phyloP scores from a whole-genome alignment of 192 early-diverging fungal species.

The Coemansia sp. region DNA sequence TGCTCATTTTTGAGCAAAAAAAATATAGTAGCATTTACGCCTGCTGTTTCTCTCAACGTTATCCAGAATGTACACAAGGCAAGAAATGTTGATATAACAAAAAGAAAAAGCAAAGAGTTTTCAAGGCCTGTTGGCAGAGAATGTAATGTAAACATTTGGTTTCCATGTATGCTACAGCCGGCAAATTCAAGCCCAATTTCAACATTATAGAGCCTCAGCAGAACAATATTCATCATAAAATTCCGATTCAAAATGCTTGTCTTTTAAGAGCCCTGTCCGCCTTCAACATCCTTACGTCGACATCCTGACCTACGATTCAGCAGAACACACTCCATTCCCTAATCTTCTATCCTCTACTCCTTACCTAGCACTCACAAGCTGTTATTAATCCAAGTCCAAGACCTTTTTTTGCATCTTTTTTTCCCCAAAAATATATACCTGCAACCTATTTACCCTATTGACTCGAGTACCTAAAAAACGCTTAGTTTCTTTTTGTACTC shows the following conservation, averaged over 20 bases:
- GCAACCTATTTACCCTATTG: background rate
- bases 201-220: background rate
- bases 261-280: slow-evolving; percentile 9
- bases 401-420: background rate
- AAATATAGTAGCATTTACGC: background rate
- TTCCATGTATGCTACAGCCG: background rate
- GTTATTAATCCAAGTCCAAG: background rate
- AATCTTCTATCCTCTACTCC: background rate
- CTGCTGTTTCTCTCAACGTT: slow-evolving; percentile 6
- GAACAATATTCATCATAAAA: background rate
- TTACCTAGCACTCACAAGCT: background rate
- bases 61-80: background rate
- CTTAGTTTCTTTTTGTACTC: background rate
- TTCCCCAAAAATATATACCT: background rate
- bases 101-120: background rate
- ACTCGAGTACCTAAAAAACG: background rate
- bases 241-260: background rate
- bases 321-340: slow-evolving; percentile 1
- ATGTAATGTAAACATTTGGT: slow-evolving; percentile 10
- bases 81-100: background rate
- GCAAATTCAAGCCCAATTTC: background rate
- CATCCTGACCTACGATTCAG: background rate
- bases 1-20: background rate
- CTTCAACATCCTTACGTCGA: slow-evolving; percentile 1
- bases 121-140: background rate